phyloP scores from a whole-genome alignment of 805 yeast species.

The Pichia exigua region DNA sequence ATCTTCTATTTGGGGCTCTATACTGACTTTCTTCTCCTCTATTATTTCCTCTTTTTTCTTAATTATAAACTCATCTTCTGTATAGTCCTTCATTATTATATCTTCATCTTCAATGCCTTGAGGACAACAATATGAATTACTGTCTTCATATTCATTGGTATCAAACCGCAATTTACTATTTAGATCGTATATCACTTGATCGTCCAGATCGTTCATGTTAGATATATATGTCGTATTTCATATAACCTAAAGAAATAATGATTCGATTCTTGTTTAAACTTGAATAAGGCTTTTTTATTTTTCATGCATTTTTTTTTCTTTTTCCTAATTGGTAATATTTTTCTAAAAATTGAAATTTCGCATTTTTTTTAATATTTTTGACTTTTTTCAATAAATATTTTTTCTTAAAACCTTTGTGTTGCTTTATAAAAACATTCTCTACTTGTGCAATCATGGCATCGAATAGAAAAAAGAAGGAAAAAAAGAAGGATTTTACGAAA shows the following conservation, averaged over 20 bases:
- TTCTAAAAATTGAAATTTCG: neutral
- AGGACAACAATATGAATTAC: too few species aligned
- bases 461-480: slow-evolving; percentile 51
- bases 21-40: neutral
- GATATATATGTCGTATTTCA: neutral
- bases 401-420: neutral
- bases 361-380: neutral
- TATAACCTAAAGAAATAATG: neutral
- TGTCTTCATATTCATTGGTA: neutral
- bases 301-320: neutral
- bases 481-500: slow-evolving; percentile 68
- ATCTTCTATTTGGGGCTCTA: neutral
- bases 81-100: slow-evolving; percentile 11
- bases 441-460: slow-evolving; percentile 34
- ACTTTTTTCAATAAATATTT: neutral
- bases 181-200: neutral
- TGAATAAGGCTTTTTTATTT: neutral
- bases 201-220: neutral
- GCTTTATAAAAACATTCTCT: neutral
- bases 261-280: neutral
- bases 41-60: neutral
- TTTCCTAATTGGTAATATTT: neutral
- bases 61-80: neutral
- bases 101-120: slow-evolving; percentile 11
- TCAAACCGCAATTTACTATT: neutral